Conservation (phyloP, 306 rosid genomes). For the Lupinus albus region DNA sequence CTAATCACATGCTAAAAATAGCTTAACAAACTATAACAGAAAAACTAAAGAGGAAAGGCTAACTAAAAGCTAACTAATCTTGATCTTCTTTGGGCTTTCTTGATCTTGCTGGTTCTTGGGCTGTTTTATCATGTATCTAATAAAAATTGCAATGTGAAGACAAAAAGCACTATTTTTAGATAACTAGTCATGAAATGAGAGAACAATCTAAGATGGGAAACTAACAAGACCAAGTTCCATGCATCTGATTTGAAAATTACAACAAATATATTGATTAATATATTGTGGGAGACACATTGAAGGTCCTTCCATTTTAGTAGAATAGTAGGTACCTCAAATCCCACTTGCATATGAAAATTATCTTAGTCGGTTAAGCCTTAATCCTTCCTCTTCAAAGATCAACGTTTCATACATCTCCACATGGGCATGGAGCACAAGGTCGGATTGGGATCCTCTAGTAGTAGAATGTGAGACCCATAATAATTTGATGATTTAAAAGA, state of each 20-base stretch:
- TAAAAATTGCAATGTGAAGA: too few relatives aligned
- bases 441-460: too few relatives aligned
- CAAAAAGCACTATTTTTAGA: conserved; percentile 12
- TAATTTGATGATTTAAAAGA: too few relatives aligned
- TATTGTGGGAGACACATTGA: conserved; percentile 37
- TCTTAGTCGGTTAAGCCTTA: background rate
- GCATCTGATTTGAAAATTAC: conserved; percentile 51
- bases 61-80: too few relatives aligned
- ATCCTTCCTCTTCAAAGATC: conserved; percentile 40
- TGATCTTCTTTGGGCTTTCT: too few relatives aligned
- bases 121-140: too few relatives aligned
- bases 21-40: too few relatives aligned
- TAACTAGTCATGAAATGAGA: conserved; percentile 40
- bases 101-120: too few relatives aligned
- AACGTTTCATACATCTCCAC: conserved; percentile 41
- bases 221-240: conserved; percentile 43
- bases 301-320: conserved; percentile 43
- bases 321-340: conserved; percentile 51
- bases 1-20: too few relatives aligned
- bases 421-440: conserved; percentile 46
- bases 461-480: too few relatives aligned
- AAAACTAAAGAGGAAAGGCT: too few relatives aligned
- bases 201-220: conserved; percentile 46
- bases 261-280: conserved; percentile 27
- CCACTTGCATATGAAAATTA: conserved; percentile 39